A percentile compares a stretch with the other conserved stretches of the same genome.
Evolutionary conservation across 192 early-diverging fungal species (phyloP).

Genomic region (Coemansia sp.): DNA sequence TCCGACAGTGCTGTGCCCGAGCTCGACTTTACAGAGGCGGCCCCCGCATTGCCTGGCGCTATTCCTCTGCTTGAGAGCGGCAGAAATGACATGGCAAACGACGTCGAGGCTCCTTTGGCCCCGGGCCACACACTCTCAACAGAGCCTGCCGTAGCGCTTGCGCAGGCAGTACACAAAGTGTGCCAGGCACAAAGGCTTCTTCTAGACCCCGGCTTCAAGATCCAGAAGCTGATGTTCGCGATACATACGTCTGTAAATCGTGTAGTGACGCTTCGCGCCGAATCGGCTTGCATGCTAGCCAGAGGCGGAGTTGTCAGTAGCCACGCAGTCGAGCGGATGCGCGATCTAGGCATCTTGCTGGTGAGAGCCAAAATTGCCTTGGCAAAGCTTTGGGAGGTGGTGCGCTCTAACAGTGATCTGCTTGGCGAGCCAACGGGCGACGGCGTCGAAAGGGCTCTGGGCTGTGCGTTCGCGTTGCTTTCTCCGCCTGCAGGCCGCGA

Average conservation of each 20-base stretch:
- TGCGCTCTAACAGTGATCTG: background rate
- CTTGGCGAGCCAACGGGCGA: background rate
- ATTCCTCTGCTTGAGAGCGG: background rate
- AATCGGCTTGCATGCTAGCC: background rate
- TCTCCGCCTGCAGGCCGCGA: background rate
- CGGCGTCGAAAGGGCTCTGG: background rate
- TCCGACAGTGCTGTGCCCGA: background rate
- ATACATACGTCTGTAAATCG: background rate
- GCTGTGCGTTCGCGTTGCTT: background rate
- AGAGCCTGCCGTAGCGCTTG: background rate
- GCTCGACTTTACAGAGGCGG: background rate
- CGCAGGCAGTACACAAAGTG: background rate
- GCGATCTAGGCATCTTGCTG: background rate
- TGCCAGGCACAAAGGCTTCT: background rate
- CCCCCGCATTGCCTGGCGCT: background rate
- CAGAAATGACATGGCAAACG: background rate
- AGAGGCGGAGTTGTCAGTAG: background rate
- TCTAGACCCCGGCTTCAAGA: background rate
- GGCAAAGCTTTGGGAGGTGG: background rate
- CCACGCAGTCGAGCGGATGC: background rate
- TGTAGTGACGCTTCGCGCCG: background rate
- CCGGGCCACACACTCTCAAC: background rate
- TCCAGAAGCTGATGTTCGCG: background rate
- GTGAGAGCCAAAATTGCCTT: background rate
- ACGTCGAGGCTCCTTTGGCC: background rate